Conservation (phyloP, 352 stramenopile species). For the Phytophthora hibernalis region DNA sequence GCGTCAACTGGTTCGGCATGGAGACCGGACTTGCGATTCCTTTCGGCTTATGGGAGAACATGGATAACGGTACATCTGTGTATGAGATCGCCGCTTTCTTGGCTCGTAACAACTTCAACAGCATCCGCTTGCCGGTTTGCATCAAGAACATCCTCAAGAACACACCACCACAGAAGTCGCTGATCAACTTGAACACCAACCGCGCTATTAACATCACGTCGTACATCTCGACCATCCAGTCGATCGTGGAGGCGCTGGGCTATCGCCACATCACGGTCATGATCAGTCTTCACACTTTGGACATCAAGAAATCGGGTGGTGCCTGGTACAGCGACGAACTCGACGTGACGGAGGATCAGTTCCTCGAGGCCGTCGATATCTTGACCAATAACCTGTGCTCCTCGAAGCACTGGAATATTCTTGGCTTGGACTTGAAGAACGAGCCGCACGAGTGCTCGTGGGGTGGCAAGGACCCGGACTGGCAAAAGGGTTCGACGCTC, state of each 20-base stretch:
- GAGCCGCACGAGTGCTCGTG: conserved; percentile 66
- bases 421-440: conserved; percentile 74
- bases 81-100: conserved; percentile 72
- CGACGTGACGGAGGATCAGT: conserved; percentile 56
- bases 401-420: conserved; percentile 67
- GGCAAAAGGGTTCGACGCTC: conserved; percentile 52
- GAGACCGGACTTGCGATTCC: conserved; percentile 59
- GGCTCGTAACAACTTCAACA: conserved; percentile 74
- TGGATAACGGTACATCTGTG: conserved; percentile 73
- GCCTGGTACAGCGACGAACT: conserved; percentile 62
- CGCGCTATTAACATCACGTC: conserved; percentile 65
- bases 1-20: conserved; percentile 82
- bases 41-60: conserved; percentile 81
- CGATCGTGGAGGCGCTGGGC: conserved; percentile 55
- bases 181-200: conserved; percentile 71
- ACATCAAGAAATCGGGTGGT: conserved; percentile 49
- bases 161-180: conserved; percentile 38
- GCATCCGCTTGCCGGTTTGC: conserved; percentile 59
- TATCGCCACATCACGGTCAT: conserved; percentile 71
- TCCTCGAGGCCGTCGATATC: conserved; percentile 61
- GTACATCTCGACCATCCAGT: conserved; percentile 62
- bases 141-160: conserved; percentile 65
- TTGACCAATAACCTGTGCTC: conserved; percentile 62
- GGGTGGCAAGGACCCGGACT: conserved; percentile 49
- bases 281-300: conserved; percentile 73